A percentile compares a stretch with the other conserved stretches of the same genome.
Conservation (phyloP, 2,329 filamentous ascomycete genomes). For the Stachybotrys chartarum region DNA sequence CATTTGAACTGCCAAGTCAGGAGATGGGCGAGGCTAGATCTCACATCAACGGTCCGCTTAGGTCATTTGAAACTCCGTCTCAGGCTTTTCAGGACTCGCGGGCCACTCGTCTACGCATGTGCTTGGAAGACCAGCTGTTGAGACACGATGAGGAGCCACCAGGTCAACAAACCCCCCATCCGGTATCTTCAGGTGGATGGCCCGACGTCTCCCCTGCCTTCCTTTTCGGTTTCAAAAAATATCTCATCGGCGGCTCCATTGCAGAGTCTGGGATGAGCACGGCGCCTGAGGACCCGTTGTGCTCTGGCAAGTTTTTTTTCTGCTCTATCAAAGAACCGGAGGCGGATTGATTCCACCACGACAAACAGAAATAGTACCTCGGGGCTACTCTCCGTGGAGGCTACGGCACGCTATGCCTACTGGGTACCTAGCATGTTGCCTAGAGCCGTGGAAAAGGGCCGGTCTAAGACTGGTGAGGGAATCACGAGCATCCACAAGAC, state of each 20-base stretch:
- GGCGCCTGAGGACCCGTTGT: neutral
- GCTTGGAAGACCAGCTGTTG: neutral
- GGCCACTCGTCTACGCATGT: neutral
- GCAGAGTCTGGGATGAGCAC: neutral
- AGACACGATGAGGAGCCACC: neutral
- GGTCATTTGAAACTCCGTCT: neutral
- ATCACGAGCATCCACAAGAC: neutral
- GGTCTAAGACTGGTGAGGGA: neutral
- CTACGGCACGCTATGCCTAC: neutral
- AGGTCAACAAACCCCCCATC: neutral
- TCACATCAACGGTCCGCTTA: neutral
- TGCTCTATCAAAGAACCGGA: neutral
- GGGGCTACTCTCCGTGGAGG: neutral
- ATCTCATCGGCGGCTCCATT: neutral
- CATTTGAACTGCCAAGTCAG: no score
- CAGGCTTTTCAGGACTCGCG: neutral
- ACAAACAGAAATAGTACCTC: neutral
- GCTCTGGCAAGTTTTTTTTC: neutral
- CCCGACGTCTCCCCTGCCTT: no score
- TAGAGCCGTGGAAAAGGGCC: neutral
- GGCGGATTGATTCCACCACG: neutral
- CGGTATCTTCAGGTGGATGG: neutral
- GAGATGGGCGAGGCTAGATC: neutral
- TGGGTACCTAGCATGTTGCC: neutral
- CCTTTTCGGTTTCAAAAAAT: neutral